Evolutionary conservation across 1,284 basidiomycete genomes (phyloP).

Genomic region (Dichomitus squalens): DNA sequence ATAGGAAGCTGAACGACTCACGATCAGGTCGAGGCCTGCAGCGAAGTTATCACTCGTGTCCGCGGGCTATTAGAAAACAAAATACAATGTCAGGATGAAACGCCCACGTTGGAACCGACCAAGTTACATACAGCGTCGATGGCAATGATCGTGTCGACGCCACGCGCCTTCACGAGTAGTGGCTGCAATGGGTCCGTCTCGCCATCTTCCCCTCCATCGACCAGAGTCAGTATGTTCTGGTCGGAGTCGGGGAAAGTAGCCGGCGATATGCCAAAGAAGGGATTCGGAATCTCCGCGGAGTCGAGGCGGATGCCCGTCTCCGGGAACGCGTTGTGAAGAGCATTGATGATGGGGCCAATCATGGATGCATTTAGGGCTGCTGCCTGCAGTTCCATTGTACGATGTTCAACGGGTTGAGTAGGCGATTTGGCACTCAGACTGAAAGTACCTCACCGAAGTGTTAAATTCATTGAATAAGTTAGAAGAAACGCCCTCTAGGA

Average conservation of each 20-base stretch:
- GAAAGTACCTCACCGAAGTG: constrained; percentile 9
- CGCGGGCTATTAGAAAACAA: neutral
- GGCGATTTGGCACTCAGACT: neutral
- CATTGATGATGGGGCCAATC: constrained; percentile 13
- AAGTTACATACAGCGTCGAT: constrained; percentile 19
- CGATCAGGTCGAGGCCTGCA: constrained; percentile 44
- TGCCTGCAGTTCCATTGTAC: constrained; percentile 6
- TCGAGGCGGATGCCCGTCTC: constrained; percentile 16
- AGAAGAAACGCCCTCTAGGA: constrained; percentile 45
- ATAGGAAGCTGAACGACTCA: constrained; percentile 25
- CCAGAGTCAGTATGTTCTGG: constrained; percentile 36
- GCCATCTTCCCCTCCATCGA: constrained; percentile 31
- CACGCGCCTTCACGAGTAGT: constrained; percentile 22
- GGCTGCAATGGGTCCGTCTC: constrained; percentile 22
- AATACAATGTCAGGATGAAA: neutral
- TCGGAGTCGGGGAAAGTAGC: constrained; percentile 40
- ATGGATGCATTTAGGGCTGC: constrained; percentile 23
- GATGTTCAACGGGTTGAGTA: too few relatives aligned
- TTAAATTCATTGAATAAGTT: constrained; percentile 19
- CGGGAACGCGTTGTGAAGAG: constrained; percentile 8
- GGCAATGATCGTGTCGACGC: constrained; percentile 21
- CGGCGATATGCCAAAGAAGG: constrained; percentile 43
- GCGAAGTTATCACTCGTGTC: constrained; percentile 38
- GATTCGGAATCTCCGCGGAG: constrained; percentile 39
- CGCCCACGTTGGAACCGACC: neutral